These are phyloP conservation scores for Cystobasidium pallidum DNA, from an alignment of 1,284 basidiomycete species.

Conservation along the genomic window DNA sequence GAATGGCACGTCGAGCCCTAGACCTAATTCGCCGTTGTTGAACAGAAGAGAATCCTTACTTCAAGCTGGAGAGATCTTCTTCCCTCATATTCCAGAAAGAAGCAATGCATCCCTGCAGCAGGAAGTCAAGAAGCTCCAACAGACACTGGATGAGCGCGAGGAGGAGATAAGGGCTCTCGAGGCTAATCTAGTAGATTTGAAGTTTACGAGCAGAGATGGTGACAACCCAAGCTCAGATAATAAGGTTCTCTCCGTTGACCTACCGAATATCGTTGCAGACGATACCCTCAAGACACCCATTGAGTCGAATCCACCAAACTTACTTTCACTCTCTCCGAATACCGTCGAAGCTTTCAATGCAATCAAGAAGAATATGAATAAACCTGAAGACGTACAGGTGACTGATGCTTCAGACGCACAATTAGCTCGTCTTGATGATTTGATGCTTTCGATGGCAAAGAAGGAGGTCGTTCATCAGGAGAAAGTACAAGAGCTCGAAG, in stretches of 20 bases:
- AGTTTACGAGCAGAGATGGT: slow-evolving; percentile 57
- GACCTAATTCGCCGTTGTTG: slow-evolving; percentile 42
- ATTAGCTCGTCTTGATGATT: slow-evolving; percentile 72
- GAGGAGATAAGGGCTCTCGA: slow-evolving; percentile 76
- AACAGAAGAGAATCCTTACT: slow-evolving; percentile 32
- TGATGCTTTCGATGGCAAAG: slow-evolving; percentile 91
- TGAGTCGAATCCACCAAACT: slow-evolving; percentile 21
- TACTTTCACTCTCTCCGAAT: slow-evolving; percentile 46
- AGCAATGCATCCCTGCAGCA: slow-evolving; percentile 73
- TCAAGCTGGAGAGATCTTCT: slow-evolving; percentile 20
- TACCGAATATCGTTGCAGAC: slow-evolving; percentile 25
- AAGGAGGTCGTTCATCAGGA: slow-evolving; percentile 86
- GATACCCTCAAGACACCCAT: slow-evolving; percentile 27
- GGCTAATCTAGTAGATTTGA: slow-evolving; percentile 44
- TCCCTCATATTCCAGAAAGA: slow-evolving; percentile 46
- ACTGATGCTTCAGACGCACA: slow-evolving; percentile 47
- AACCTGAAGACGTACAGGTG: slow-evolving; percentile 6
- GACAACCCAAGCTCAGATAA: background rate
- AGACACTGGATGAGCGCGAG: slow-evolving; percentile 81
- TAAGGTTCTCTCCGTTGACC: background rate
- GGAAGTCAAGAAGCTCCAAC: slow-evolving; percentile 87
- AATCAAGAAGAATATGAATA: slow-evolving; percentile 45
- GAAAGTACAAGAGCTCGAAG: slow-evolving; percentile 69
- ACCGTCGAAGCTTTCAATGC: slow-evolving; percentile 48
- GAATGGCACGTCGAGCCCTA: slow-evolving; percentile 51